Percentiles rank a stretch among this genome's conserved stretches.
phyloP scores from a whole-genome alignment of 2,329 filamentous ascomycete species.

The Hymenoscyphus scutula region DNA sequence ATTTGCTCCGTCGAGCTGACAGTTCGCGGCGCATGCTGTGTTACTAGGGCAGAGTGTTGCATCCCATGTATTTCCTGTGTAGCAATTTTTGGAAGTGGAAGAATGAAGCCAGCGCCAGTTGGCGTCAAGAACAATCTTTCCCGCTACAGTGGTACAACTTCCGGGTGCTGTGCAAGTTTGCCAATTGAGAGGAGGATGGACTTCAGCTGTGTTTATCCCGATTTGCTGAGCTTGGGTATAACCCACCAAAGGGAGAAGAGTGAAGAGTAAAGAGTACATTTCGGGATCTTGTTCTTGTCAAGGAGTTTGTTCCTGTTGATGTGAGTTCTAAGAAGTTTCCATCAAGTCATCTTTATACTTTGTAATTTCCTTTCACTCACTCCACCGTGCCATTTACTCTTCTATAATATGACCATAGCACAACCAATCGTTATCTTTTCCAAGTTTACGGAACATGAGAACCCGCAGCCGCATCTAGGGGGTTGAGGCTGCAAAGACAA shows the following conservation, averaged over 20 bases:
- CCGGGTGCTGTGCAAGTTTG: slow-evolving; percentile 48
- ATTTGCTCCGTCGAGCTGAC: slow-evolving; percentile 53
- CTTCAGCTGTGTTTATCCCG: slow-evolving; percentile 46
- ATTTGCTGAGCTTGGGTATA: slow-evolving; percentile 47
- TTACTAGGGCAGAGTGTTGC: slow-evolving; percentile 44
- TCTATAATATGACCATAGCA: too few species aligned
- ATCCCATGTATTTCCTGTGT: slow-evolving; percentile 45
- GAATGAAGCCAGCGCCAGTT: slow-evolving; percentile 59
- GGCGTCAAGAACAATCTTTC: slow-evolving; percentile 51
- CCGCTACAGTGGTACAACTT: slow-evolving; percentile 47
- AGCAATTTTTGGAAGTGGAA: slow-evolving; percentile 34
- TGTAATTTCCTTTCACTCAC: too few species aligned
- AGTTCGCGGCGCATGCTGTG: slow-evolving; percentile 46
- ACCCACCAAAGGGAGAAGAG: slow-evolving; percentile 41
- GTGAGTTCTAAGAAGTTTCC: background rate
- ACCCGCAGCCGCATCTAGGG: too few species aligned
- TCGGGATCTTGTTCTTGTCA: background rate
- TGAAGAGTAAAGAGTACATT: slow-evolving; percentile 35
- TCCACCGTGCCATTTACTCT: too few species aligned
- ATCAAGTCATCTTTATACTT: too few species aligned
- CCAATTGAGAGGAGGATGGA: slow-evolving; percentile 52
- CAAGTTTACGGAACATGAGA: too few species aligned
- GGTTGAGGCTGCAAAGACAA: too few species aligned
- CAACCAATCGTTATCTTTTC: too few species aligned
- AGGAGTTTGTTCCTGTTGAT: background rate